phyloP scores from a whole-genome alignment of 805 yeast species.

The Yamadazyma olivae region DNA sequence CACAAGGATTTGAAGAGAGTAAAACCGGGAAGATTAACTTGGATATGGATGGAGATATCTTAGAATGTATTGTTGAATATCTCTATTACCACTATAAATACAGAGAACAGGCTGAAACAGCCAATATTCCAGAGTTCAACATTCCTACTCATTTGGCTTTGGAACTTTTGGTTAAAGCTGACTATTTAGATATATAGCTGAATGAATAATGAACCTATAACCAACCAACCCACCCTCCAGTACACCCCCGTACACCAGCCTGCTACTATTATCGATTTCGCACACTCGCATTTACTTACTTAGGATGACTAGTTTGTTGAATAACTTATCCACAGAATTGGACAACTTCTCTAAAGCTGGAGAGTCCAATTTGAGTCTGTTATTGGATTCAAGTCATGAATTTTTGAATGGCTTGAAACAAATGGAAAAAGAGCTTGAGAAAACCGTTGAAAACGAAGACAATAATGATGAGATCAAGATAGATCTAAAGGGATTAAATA shows the following conservation, averaged over 20 bases:
- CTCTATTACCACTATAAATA: slow-evolving; percentile 72
- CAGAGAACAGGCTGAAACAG: slow-evolving; percentile 46
- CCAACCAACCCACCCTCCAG: no score
- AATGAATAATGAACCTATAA: no score
- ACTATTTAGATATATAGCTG: slow-evolving; percentile 67
- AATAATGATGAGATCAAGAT: neutral
- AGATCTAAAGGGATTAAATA: slow-evolving; percentile 11
- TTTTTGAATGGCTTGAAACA: slow-evolving; percentile 20
- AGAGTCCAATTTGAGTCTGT: slow-evolving; percentile 13
- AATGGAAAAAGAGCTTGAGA: slow-evolving; percentile 3
- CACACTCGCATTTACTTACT: neutral
- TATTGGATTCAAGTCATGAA: slow-evolving; percentile 20
- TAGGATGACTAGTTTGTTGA: slow-evolving; percentile 3
- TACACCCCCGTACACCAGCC: no score
- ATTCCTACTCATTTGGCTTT: slow-evolving; percentile 93
- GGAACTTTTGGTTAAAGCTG: slow-evolving; percentile 90
- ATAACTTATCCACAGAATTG: slow-evolving; percentile 1
- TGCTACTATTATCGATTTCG: no score
- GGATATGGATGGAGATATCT: slow-evolving; percentile 67
- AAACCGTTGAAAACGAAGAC: slow-evolving; percentile 2
- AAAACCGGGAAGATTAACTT: slow-evolving; percentile 51
- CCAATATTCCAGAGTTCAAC: slow-evolving; percentile 78
- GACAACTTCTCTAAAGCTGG: slow-evolving; percentile 15
- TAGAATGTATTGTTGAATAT: slow-evolving; percentile 83
- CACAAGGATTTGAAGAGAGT: slow-evolving; percentile 56